Base-by-base conservation (phyloP, 176 grass and related monocot genomes). In the Oryza australiensis region DNA sequence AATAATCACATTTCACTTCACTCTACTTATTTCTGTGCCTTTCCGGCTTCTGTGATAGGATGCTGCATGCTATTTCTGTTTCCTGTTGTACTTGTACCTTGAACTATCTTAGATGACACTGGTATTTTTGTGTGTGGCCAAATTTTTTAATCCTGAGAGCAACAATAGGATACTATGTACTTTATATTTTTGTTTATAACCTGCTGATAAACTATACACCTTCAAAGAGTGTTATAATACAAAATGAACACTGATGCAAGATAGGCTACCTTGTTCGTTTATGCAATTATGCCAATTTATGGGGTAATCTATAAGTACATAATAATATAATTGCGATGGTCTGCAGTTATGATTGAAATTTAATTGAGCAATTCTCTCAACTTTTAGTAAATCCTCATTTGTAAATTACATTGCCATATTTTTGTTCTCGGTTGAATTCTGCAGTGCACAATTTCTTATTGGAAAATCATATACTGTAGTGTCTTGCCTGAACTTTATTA, bases 191-290 rank as follows among this genome's bases (percentile, higher is more conserved):
- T 41, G 35, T 27, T 13, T 18, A 26, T 69, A 10, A 9, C 26
- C 55, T 24, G 20, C 55, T 24, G n/a, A 24, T 24, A 55, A 32
- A 43, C 41, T 73, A 30, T 82, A 12, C 45, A 3, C 28, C 38
- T 64, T 67, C 79, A 72, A 62, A 72, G 48, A 71, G 5, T 81
- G 22, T 60, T 62, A 62, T 0, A 72, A 43, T 71, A 81, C 15
- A 27, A 60, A 59, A 60, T 2, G 9, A 76, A 18, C 16, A 10
- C 16, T 48, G 7, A 20, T 26, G 23, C 37, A 66, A 9, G 12
- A 43, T 29, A 29, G 9, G 2, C 13, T 34, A 29, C 13, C 9
- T 20, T 57, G 30, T 74, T 3, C 12, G 22, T 74, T 53, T 59
- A 75, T 60, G 55, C 55, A 60, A 22, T 55, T 55, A 18, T 53